Evolutionary conservation across 2,329 filamentous ascomycete species (phyloP), one percentile per base, ranked within the genome.

Genomic region (Aureobasidium sp.): DNA sequence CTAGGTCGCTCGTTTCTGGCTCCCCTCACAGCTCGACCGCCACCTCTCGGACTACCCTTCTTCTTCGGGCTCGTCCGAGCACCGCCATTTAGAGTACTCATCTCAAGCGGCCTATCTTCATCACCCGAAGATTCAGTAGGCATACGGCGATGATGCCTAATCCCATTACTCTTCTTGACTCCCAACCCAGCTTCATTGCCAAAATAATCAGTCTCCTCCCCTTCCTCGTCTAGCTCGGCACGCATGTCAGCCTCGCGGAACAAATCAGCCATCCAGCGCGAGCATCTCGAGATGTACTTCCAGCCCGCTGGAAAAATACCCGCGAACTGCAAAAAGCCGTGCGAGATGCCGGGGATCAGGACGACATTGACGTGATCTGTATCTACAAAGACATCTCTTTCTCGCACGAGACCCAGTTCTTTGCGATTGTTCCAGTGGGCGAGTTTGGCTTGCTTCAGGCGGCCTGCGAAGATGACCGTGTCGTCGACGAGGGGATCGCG

Each of bases 401-500:
- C 74, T 5, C 77, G 83, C 36, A 75, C 77, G 39, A 82, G 78
- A n/a, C 77, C 83, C 51, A 79, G 70, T 41, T 87, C 84, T 65
- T 82, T 79, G 4, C 81, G 78, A 49, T 83, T 80, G 2, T 76
- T 74, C 75, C 84, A 79, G 56, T 81, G 76, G 64, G 82, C 80
- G 4, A 83, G 73, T 67, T 87, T 96, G 1, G 91, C 90, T 64
- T 92, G 85, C 7, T 91, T 82, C n/a, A 99, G 75, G 0, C 93
- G 81, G 0, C 93, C 94, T 0, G 94, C 92, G 70, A 99, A 97
- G 65, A 99, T 92, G 52, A 97, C 91, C 0, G 94, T 99, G 73
- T 99, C 94, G 71, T 99, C 94, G 0, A 97, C 94, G 0, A 99
- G 78, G 0, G 94, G 94, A 71, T 99, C 94, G 34, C 93, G 87